Evolutionary conservation across 2,329 filamentous ascomycete species (phyloP), one percentile per base, ranked within the genome.

Genomic region (Alternaria panax): DNA sequence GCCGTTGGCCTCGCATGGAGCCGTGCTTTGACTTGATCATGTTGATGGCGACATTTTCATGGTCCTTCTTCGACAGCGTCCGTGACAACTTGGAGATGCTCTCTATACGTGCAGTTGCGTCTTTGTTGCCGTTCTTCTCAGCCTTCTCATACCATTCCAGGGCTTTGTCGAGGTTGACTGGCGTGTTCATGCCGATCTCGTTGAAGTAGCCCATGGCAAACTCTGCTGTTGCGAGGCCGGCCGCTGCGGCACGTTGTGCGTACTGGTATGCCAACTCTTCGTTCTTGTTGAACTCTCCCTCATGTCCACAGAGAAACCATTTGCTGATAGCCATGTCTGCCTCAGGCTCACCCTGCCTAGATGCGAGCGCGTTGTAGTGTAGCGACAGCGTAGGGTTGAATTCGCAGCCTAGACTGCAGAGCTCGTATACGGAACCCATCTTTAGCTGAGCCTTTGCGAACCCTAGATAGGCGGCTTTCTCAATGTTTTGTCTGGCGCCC

Each of bases 151-250:
- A 99, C 95, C 95, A 99, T 64, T 85, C 88, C 63, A 90, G 85
- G 1, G 95, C 94, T 75, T 95, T 91, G 50, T 88, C 86, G 41
- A 97, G 80, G 74, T 94, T 92, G 65, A 92, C 90, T n/a, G 88
- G 86, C 24, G 96, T 91, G 73, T 93, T 89, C 75, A 99, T 96
- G 67, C 95, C 95, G 68, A 99, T 96, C 77, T 99, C 95, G 75
- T 95, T 88, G 80, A 98, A 99, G 79, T 99, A 99, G 11, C 94
- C 94, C 83, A 99, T 87, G 25, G 95, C 95, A 73, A 99, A 99
- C 77, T 98, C 93, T 48, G 93, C 95, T 0, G 93, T 98, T 0
- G 92, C 85, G 48, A 98, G 85, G 55, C 93, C 93, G 38, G 88
- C 87, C 51, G 87, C 84, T 8, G 95, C 94, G 11, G 95, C 95